Conservation (phyloP, 768 basidiomycete species). For the Mycena galopus region DNA sequence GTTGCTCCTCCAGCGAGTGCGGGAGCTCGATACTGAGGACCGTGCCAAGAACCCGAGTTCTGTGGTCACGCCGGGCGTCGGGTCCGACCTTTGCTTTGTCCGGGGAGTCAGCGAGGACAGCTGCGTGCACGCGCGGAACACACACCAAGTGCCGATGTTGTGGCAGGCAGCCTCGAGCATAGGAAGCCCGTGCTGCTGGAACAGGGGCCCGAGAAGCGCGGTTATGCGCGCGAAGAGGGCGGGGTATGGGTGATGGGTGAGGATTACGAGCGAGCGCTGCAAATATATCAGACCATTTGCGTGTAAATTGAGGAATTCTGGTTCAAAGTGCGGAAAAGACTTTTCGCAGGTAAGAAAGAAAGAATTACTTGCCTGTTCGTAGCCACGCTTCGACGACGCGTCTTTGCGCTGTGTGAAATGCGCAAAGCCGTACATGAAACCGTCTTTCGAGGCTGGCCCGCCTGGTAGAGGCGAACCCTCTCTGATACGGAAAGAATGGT, state of each 20-base stretch:
- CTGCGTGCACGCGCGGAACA: conserved; percentile 25
- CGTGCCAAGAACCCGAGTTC: conserved; percentile 87
- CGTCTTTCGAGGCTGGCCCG: conserved; percentile 62
- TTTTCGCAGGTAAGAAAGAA: too few species aligned
- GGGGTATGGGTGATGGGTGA: conserved; percentile 85
- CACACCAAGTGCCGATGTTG: conserved; percentile 88
- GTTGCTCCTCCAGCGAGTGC: conserved; percentile 75
- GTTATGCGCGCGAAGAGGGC: conserved; percentile 83
- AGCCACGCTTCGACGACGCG: conserved; percentile 77
- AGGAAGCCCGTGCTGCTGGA: conserved; percentile 77
- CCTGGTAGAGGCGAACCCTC: conserved; percentile 50
- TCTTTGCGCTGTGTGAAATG: conserved; percentile 83
- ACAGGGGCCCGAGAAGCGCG: conserved; percentile 79
- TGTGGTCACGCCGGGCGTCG: conserved; percentile 70
- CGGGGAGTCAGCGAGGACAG: conserved; percentile 40
- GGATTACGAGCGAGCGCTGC: conserved; percentile 84
- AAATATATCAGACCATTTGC: conserved; percentile 7
- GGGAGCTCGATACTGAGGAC: conserved; percentile 83
- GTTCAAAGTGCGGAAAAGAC: too few species aligned
- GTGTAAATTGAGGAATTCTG: too few species aligned
- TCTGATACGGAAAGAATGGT: conserved; percentile 90
- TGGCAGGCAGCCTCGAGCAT: conserved; percentile 91
- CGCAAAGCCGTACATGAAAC: conserved; percentile 83
- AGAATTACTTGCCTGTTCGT: conserved; percentile 70
- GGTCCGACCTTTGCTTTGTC: conserved; percentile 83